A percentile compares a stretch with the other conserved stretches of the same genome.
Conservation (phyloP, 371 early-diverging fungal genomes). For the Circinella umbellata region DNA sequence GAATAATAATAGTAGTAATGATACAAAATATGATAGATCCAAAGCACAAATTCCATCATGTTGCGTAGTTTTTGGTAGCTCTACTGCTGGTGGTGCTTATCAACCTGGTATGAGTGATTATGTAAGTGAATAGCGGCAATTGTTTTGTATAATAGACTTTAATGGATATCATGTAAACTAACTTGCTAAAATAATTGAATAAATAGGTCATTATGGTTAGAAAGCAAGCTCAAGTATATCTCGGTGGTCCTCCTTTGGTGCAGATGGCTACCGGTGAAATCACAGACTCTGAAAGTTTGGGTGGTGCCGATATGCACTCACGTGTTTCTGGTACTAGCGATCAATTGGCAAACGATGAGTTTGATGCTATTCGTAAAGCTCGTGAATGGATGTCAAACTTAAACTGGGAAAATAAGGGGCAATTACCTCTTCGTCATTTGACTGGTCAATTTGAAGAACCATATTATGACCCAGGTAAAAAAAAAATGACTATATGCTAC, state of each 20-base stretch:
- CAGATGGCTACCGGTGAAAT: conserved; percentile 82
- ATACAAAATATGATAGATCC: conserved; percentile 46
- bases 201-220: conserved; percentile 11
- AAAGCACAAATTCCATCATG: conserved; percentile 72
- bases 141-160: background rate
- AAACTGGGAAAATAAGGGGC: conserved; percentile 66
- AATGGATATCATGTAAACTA: conserved; percentile 58
- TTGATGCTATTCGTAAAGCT: conserved; percentile 68
- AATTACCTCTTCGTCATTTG: conserved; percentile 57
- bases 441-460: conserved; percentile 62
- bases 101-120: conserved; percentile 80
- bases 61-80: conserved; percentile 75
- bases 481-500: background rate
- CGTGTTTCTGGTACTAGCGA: conserved; percentile 70
- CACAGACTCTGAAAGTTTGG: conserved; percentile 72
- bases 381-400: conserved; percentile 70
- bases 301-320: conserved; percentile 82
- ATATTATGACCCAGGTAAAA: conserved; percentile 50
- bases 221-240: conserved; percentile 76
- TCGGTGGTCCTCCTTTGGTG: conserved; percentile 80
- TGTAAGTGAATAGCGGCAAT: conserved; percentile 57
- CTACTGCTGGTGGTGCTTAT: conserved; percentile 84
- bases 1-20: too few species aligned
- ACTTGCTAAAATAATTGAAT: background rate
- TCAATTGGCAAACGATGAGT: conserved; percentile 69